Percentiles rank a stretch among this genome's conserved stretches.
phyloP scores from a whole-genome alignment of 306 rosid species.

The Cicer arietinum region DNA sequence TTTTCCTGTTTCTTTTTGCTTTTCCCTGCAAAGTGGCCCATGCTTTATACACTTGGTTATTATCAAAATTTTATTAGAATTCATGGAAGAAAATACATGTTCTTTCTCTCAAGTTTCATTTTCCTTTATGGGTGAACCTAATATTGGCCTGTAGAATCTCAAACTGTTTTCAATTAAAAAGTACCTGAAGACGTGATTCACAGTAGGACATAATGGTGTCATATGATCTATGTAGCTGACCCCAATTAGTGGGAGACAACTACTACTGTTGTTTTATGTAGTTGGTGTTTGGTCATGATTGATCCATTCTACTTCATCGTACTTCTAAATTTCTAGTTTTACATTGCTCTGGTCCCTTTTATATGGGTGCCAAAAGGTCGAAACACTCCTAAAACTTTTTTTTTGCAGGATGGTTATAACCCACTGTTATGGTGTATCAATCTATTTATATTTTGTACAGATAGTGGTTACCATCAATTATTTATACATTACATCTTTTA shows the following conservation, averaged over 20 bases:
- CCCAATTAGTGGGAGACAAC: neutral
- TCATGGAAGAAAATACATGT: neutral
- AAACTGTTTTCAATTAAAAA: slow-evolving; percentile 2
- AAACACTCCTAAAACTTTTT: neutral
- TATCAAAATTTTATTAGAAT: slow-evolving; percentile 1
- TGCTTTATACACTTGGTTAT: slow-evolving; percentile 15
- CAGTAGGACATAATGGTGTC: neutral
- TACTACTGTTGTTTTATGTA: neutral
- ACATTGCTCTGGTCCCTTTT: neutral
- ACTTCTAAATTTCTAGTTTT: neutral
- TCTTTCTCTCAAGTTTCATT: slow-evolving; percentile 12
- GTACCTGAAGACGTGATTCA: neutral
- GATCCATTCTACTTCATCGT: slow-evolving; percentile 5
- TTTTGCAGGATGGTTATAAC: slow-evolving; percentile 1
- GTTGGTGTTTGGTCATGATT: slow-evolving; percentile 29
- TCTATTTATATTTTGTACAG: neutral
- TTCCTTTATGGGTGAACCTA: neutral
- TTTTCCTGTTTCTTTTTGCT: neutral
- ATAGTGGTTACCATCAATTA: neutral
- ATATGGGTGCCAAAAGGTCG: neutral
- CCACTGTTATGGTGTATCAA: neutral
- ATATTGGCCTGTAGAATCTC: neutral
- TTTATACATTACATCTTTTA: slow-evolving; percentile 9
- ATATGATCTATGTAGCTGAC: neutral
- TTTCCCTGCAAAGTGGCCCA: neutral